Evolutionary conservation across 2,329 filamentous ascomycete genomes (phyloP), one percentile per base, ranked within the genome.

Genomic region (Intubia oerlemansii): DNA sequence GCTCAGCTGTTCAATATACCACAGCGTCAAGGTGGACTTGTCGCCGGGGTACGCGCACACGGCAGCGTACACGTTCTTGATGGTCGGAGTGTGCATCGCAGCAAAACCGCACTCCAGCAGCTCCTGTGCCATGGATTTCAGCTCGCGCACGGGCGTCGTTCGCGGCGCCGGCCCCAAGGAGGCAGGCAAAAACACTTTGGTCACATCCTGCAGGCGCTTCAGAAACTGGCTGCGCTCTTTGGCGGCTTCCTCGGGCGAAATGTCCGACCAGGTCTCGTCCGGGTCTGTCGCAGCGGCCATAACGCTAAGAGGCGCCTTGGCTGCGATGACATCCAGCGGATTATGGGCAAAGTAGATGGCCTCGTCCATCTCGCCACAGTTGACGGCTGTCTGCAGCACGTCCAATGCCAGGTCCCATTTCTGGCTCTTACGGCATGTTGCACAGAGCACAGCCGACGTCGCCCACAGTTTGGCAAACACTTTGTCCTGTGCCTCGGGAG

Each of bases 1-100:
- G 11, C 42, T 40, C 16, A 54, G 41, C 17, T 40, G 37, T 8
- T 33, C 31, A 12, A 54, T 42, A 22, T 44, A 45, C 42, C 44
- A 51, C 11, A 36, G 36, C 1, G 39, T 39, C 17, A 51, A 44
- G 4, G 32, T 33, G 11, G 38, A 32, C 5, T 39, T 23, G 11
- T 46, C 36, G 5, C 37, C 36, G 0, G 37, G 28, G 30, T 42
- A 39, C 12, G 36, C 11, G 12, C 46, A 23, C 19, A 48, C 42
- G 20, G 49, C 44, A 39, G 41, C 44, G 30, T 47, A 54, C 4
- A 54, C 25, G 6, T 25, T 23, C n/a, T 42, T 39, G 17, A 43
- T 34, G 16, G 38, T 29, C 6, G 28, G 27, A 7, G 38, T 29
- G 10, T 41, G 32, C 3, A 39, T 29, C 3, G 36, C 31, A 4